Base-by-base conservation (phyloP, 768 basidiomycete genomes). In the Strobilomyces dryophilus region DNA sequence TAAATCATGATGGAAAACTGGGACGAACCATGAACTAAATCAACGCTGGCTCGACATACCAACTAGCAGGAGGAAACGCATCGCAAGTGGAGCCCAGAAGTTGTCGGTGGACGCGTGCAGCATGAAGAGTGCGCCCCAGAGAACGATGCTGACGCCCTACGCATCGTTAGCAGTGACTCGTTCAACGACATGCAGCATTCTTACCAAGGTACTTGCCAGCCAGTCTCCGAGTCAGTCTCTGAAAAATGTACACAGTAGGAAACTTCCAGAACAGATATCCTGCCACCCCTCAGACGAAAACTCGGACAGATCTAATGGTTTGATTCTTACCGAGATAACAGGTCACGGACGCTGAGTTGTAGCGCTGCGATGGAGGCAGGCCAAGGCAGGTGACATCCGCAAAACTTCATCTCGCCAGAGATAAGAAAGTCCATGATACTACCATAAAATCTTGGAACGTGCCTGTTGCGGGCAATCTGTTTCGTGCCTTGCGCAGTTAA, bases 381-480 rank as follows among this genome's bases (percentile, higher is more conserved):
- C 47, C 32, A 17, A 49, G 14, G 43, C 26, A 29, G 26, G 11
- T 32, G 49, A 41, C n/a, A 46, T 18, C 8, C n/a, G 5, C 27
- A 20, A 49, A 17, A 9, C 36, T 59, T 43, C 60, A 80, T 82
- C 75, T 83, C 78, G 36, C 83, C 84, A 4, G 66, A 74, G 56
- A 86, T 83, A 2, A 84, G 84, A 41, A 87, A 73, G 3, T 80
- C 80, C 83, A 85, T 84, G 54, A 86, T n/a, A n/a, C n/a, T 78
- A 57, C 81, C 82, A 46, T 10, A 24, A 26, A 57, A 51, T 8
- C 10, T 68, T 24, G 49, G 47, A 32, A 45, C 24, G 40, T 26
- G 6, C 8, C 8, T 18, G 5, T 21, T 35, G 0, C 12, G 17
- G 8, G 18, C 18, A n/a, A 26, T 4, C 12, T 17, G 18, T 39